A percentile compares a stretch with the other conserved stretches of the same genome.
Conservation (phyloP, 495 filamentous ascomycete genomes). For the Penicillium manginii region DNA sequence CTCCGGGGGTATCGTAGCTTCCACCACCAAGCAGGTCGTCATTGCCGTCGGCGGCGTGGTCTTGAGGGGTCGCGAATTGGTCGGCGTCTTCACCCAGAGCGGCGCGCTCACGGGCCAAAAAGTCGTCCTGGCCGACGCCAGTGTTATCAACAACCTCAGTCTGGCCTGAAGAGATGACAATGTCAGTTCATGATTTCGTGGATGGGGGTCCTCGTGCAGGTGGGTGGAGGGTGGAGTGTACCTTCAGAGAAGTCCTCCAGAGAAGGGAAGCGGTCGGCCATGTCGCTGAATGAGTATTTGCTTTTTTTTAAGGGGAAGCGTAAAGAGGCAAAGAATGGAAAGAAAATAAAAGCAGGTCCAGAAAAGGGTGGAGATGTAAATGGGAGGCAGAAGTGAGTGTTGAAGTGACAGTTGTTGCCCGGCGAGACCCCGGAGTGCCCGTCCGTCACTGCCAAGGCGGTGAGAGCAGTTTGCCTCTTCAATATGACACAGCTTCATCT, state of each 20-base stretch:
- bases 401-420: conserved; percentile 32
- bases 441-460: conserved; percentile 36
- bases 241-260: conserved; percentile 95
- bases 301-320: not conserved
- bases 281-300: conserved; percentile 37
- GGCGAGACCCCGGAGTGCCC: conserved; percentile 26
- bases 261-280: conserved; percentile 97
- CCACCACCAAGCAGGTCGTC: conserved; percentile 78
- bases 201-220: conserved; percentile 18
- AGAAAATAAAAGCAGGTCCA: not conserved
- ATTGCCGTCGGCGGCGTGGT: conserved; percentile 60
- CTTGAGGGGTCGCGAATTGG: conserved; percentile 81
- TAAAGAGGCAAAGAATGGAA: not conserved
- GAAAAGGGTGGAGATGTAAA: not conserved
- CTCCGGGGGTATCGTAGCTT: conserved; percentile 41
- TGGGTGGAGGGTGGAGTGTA: conserved; percentile 46
- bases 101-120: conserved; percentile 87
- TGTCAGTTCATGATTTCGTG: conserved; percentile 31
- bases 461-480: conserved; percentile 25
- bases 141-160: conserved; percentile 55
- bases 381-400: conserved; percentile 6
- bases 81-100: conserved; percentile 88
- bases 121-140: conserved; percentile 63
- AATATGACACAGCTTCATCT: conserved; percentile 23
- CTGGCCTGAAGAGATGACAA: conserved; percentile 51